Conservation (phyloP, 2,329 filamentous ascomycete genomes). For the Colletotrichum eleusines region DNA sequence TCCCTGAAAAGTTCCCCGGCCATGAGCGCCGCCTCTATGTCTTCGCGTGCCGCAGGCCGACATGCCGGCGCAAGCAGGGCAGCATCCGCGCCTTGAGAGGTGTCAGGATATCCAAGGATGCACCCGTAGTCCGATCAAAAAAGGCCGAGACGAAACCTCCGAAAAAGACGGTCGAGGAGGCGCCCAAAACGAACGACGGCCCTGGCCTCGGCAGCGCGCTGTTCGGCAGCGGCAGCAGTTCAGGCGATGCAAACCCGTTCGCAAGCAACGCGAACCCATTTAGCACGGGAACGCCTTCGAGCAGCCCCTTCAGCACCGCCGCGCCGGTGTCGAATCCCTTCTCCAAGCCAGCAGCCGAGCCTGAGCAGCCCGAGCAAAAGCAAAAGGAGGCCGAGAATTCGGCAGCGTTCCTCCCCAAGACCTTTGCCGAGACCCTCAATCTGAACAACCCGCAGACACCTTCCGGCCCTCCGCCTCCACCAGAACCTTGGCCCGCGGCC, state of each 20-base stretch:
- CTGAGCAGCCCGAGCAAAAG: constrained; percentile 47
- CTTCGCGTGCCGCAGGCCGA: constrained; percentile 81
- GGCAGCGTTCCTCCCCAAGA: constrained; percentile 62
- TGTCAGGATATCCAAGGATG: constrained; percentile 66
- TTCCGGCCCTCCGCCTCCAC: constrained; percentile 53
- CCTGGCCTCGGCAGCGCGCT: constrained; percentile 73
- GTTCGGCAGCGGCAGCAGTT: constrained; percentile 65
- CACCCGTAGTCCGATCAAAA: constrained; percentile 45
- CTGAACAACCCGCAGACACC: constrained; percentile 69
- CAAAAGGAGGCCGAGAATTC: constrained; percentile 44
- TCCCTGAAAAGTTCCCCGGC: constrained; percentile 86
- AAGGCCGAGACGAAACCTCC: constrained; percentile 50
- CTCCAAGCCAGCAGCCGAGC: constrained; percentile 50
- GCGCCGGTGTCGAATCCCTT: constrained; percentile 49
- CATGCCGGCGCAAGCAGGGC: constrained; percentile 85
- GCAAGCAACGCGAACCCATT: constrained; percentile 56
- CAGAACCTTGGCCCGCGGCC: constrained; percentile 81
- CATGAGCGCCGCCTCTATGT: constrained; percentile 92
- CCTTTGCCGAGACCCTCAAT: constrained; percentile 81
- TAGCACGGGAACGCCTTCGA: constrained; percentile 32
- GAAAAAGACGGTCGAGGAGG: constrained; percentile 51
- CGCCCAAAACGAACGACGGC: constrained; percentile 50
- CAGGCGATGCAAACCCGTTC: constrained; percentile 68
- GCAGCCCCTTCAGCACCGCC: constrained; percentile 61
- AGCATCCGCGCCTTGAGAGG: constrained; percentile 83